Evolutionary conservation across 176 grass and related monocot genomes (phyloP).

Genomic region (Musa beccarii): DNA sequence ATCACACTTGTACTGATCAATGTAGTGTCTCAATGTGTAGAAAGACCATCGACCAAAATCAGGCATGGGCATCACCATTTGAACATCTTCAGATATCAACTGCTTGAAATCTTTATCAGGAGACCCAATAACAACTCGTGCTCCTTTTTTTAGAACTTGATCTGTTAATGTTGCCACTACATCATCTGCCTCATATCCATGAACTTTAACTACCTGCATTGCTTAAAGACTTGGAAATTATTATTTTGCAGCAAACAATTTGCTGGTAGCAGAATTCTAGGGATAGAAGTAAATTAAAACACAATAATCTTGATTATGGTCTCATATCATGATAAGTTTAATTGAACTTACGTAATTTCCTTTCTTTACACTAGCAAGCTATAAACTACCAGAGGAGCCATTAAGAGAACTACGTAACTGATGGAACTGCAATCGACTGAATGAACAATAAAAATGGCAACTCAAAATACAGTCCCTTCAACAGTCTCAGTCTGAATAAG

Average conservation of each 20-base stretch:
- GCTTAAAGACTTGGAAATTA: neutral
- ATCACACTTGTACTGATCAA: conserved; percentile 76
- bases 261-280: no score
- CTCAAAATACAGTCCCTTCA: neutral
- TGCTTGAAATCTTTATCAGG: conserved; percentile 98
- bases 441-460: neutral
- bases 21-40: conserved; percentile 78
- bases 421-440: no score
- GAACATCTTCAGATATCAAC: conserved; percentile 80
- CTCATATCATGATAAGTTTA: neutral
- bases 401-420: no score
- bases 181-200: conserved; percentile 85
- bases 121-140: conserved; percentile 61
- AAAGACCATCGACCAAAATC: conserved; percentile 87
- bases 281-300: no score
- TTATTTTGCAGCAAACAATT: neutral
- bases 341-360: neutral
- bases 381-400: no score
- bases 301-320: no score
- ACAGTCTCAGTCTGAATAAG: no score
- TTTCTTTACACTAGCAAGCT: neutral
- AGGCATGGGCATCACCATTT: conserved; percentile 75
- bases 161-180: conserved; percentile 67
- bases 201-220: conserved; percentile 63
- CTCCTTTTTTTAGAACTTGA: conserved; percentile 53